Evolutionary conservation across 208 protist genomes (phyloP).

Genomic region (Tritrichomonas foetus): DNA sequence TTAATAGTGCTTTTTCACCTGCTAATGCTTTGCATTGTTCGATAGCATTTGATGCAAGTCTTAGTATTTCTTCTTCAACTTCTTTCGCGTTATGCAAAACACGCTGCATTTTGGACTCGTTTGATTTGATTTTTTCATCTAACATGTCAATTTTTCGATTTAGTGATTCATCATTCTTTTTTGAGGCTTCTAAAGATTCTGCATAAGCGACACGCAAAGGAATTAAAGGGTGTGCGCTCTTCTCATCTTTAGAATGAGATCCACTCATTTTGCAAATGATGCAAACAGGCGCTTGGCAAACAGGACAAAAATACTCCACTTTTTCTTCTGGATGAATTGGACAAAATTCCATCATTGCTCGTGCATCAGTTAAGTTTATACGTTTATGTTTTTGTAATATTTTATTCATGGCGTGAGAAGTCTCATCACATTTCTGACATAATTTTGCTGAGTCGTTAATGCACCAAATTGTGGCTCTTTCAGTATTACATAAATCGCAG

Average conservation of each 20-base stretch:
- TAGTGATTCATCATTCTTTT: background rate
- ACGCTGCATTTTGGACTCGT: background rate
- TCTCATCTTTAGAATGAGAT: background rate
- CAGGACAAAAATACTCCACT: background rate
- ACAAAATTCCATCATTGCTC: background rate
- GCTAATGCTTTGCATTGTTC: background rate
- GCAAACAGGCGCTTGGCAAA: conserved; percentile 2
- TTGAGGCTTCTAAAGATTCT: background rate
- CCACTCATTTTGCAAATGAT: conserved; percentile 30
- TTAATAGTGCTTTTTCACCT: background rate
- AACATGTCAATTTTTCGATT: background rate
- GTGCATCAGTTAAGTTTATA: background rate
- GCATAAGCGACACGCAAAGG: background rate
- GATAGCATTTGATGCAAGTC: background rate
- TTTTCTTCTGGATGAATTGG: background rate
- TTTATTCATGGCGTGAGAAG: background rate
- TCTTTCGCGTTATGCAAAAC: background rate
- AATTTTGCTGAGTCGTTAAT: background rate
- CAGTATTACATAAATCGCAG: background rate
- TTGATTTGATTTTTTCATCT: background rate
- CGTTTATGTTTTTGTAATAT: background rate
- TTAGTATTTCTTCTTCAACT: background rate
- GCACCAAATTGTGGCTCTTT: background rate
- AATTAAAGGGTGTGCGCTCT: background rate
- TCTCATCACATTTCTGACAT: background rate